Evolutionary conservation across 495 filamentous ascomycete species (phyloP).

Genomic region (Aspergillus incahuasiensis): DNA sequence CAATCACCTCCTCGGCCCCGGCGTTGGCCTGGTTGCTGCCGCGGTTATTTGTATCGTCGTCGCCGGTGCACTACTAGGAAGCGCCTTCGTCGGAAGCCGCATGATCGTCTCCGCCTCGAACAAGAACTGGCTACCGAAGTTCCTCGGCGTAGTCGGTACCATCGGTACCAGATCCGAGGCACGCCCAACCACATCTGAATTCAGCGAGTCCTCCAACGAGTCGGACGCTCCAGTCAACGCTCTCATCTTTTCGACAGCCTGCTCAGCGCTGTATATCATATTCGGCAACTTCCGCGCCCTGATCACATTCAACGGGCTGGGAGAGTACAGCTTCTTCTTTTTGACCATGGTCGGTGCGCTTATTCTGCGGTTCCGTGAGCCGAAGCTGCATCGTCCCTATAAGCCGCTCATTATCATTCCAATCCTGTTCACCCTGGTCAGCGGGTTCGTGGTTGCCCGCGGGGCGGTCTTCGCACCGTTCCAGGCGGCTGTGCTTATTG

Average conservation of each 20-base stretch:
- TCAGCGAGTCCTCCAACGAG: not conserved
- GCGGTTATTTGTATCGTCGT: constrained; percentile 17
- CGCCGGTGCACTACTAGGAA: constrained; percentile 19
- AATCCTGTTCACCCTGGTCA: constrained; percentile 12
- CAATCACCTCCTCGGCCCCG: constrained; percentile 15
- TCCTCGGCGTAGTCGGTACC: constrained; percentile 13
- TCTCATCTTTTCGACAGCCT: constrained; percentile 15
- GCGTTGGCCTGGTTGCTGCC: constrained; percentile 11
- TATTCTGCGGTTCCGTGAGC: constrained; percentile 15
- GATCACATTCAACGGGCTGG: constrained; percentile 20
- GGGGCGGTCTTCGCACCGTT: constrained; percentile 17
- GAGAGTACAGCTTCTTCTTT: constrained; percentile 20
- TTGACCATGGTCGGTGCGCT: constrained; percentile 18
- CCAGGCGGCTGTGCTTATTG: constrained; percentile 12
- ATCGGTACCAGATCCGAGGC: no score
- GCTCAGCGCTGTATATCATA: constrained; percentile 14
- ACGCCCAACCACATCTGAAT: no score
- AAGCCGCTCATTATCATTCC: constrained; percentile 16
- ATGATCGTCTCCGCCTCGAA: constrained; percentile 20
- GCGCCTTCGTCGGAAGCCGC: constrained; percentile 19
- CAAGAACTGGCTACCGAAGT: constrained; percentile 17
- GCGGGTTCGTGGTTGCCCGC: constrained; percentile 16
- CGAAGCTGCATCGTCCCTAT: constrained; percentile 14
- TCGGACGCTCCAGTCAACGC: constrained; percentile 21
- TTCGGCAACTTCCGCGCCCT: constrained; percentile 21